Conservation (phyloP, 2,329 filamentous ascomycete species). For the Penicillium verrucosum region DNA sequence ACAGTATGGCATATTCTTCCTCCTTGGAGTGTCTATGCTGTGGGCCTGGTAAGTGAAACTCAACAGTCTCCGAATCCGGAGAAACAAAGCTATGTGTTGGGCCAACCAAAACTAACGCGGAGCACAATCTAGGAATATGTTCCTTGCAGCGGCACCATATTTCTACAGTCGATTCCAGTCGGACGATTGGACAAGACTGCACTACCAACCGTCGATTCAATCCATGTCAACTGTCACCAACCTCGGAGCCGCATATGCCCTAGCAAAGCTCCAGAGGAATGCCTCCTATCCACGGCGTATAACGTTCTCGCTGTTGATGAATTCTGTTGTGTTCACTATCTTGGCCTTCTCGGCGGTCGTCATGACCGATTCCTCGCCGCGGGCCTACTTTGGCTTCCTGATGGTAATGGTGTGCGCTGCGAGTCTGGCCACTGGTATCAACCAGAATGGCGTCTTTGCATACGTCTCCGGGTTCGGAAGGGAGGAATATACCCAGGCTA, state of each 20-base stretch:
- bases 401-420: conserved; percentile 77
- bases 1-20: conserved; percentile 79
- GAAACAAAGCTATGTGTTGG: not conserved
- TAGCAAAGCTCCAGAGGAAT: conserved; percentile 74
- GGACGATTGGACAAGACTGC: conserved; percentile 67
- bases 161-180: conserved; percentile 77
- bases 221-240: conserved; percentile 84
- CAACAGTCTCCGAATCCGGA: not conserved
- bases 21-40: conserved; percentile 89
- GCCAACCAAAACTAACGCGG: not conserved
- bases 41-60: conserved; percentile 77
- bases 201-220: conserved; percentile 87
- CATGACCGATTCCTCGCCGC: conserved; percentile 61
- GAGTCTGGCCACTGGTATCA: conserved; percentile 75
- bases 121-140: conserved; percentile 74
- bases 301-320: conserved; percentile 70
- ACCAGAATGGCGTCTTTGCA: conserved; percentile 92
- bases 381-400: conserved; percentile 73
- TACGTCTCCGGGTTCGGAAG: conserved; percentile 83
- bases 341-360: conserved; percentile 75
- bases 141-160: conserved; percentile 89
- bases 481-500: conserved; percentile 87
- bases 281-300: conserved; percentile 90
- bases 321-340: conserved; percentile 70
- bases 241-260: conserved; percentile 68